Evolutionary conservation across 2,329 filamentous ascomycete genomes (phyloP).

Genomic region (Arthrobotrys conoides): DNA sequence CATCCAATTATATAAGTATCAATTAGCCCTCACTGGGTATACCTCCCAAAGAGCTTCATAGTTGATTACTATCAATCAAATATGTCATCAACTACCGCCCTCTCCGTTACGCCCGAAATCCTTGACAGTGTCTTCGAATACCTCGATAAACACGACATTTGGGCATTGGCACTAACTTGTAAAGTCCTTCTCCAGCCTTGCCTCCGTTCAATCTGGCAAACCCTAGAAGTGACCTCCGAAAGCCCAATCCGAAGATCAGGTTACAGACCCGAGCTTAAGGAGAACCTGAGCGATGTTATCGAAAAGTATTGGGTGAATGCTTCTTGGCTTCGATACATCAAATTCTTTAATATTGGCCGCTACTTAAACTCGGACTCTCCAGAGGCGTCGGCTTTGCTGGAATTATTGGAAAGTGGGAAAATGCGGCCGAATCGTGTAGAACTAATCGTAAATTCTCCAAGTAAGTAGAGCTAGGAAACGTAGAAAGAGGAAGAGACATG

Average conservation of each 20-base stretch:
- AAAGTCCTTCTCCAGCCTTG: neutral
- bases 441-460: neutral
- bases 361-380: neutral
- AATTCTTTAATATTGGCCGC: neutral
- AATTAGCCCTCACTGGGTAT: too few species aligned
- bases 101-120: neutral
- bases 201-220: neutral
- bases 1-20: too few species aligned
- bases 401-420: neutral
- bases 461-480: neutral
- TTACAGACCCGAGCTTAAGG: too few species aligned
- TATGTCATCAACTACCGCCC: neutral
- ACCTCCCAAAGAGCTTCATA: neutral
- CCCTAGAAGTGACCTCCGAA: neutral
- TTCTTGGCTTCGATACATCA: neutral
- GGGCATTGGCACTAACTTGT: neutral
- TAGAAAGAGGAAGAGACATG: too few species aligned
- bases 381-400: neutral
- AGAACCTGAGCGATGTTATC: neutral
- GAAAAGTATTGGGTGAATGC: neutral
- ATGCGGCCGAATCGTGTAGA: neutral
- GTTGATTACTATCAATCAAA: neutral
- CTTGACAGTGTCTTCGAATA: neutral
- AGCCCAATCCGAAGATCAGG: neutral
- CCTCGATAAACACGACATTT: neutral